Evolutionary conservation across 257 asterid genomes (phyloP), one percentile per base, ranked within the genome.

Genomic region (Prunella vulgaris): DNA sequence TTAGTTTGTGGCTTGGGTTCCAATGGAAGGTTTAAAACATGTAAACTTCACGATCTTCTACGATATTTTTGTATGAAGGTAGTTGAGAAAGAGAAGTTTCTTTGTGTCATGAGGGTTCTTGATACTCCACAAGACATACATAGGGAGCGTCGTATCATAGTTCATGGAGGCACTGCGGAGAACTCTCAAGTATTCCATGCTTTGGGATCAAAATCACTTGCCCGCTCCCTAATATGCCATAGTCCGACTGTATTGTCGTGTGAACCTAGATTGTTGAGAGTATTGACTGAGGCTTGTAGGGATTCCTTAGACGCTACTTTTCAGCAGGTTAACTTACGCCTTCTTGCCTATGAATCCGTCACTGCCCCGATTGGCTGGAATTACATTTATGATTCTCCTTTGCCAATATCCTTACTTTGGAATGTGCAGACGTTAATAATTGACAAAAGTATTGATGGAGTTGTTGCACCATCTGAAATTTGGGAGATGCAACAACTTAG

Each of bases 401-500:
- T 48, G 1, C 37, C 68, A 61, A 40, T 72, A 28, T 72, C 64
- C 22, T 54, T 14, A 17, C 64, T 72, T 21, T 72, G 76, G 76
- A 72, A 62, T 35, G n/a, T 72, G 35, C 70, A 72, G 2, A 62
- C 76, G 10, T 20, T 61, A 24, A 20, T 60, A 32, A 28, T 66
- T 14, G 52, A 38, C 35, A 49, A 33, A 28, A 51, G 48, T 18
- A 33, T 27, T 17, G 60, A 66, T 6, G 3, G 3, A 14, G 25
- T 61, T 20, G 15, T n/a, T 21, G 70, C 42, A 14, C 76, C 69
- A 12, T 5, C 54, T 6, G 63, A 61, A 10, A 71, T 71, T 51
- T 71, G 76, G 76, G 28, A 30, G 44, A 71, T 71, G 76, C 71
- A 6, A 25, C 46, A 48, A 28, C 71, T 66, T 28, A 66, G 71